Evolutionary conservation across 306 rosid species (phyloP), one percentile per base, ranked within the genome.

Genomic region (Quercus variabilis): DNA sequence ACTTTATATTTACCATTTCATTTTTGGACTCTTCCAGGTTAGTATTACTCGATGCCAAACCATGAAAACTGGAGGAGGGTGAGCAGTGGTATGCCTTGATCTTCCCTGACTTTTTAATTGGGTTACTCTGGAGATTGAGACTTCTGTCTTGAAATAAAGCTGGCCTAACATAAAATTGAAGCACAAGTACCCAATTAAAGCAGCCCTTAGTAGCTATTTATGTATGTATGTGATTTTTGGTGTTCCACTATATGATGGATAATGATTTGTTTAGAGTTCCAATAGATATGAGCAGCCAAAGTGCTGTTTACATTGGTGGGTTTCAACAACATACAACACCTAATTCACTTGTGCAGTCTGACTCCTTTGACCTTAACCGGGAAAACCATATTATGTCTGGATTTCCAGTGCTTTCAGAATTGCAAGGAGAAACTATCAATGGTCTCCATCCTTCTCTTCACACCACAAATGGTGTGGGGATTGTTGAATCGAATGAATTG

Each of bases 331-430:
- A 83, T 75, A 9, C 80, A n/a, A 71, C 83, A 2, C 82, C 81
- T 58, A 85, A 88, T 87, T 77, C 94, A 15, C 77, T 88, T 56
- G 74, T 78, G 25, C 87, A 84, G 62, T 79, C 89, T 69, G 75
- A 80, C 82, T 71, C 87, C 70, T 80, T 83, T 82, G 89, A 89
- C 78, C 88, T 79, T 79, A 86, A 89, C 33, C 78, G 88, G 57
- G 88, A 77, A 65, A 81, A 83, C 75, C 79, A 31, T 10, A 59
- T 81, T 43, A 74, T 76, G 52, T 79, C 81, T 69, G 89, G 87
- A 65, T 81, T 87, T 73, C 91, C 92, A 8, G 69, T 85, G 78
- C 87, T 84, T 81, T 78, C 87, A 15, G 69, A 67, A 55, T 73
- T 83, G 30, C 85, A 76, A 54, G 84, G 78, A 78, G 84, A 85